Percentiles rank a stretch among this genome's conserved stretches.
phyloP scores from a whole-genome alignment of 805 yeast species.

The Schwanniomyces polymorphus region DNA sequence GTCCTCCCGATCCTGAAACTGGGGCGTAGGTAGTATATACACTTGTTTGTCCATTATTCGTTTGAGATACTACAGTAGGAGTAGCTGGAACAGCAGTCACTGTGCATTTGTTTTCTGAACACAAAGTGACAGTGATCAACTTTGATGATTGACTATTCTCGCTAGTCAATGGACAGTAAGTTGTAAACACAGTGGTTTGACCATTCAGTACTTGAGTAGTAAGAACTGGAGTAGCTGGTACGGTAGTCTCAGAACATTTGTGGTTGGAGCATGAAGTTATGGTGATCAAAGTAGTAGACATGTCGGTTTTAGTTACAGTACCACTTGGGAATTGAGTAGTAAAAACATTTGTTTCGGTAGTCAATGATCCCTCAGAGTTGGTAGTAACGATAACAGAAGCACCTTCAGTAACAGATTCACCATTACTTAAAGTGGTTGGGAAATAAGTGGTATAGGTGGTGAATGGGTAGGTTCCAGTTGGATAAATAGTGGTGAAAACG shows the following conservation, averaged over 20 bases:
- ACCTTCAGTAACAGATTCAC: slow-evolving; percentile 11
- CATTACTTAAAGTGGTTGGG: slow-evolving; percentile 8
- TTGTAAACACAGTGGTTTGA: slow-evolving; percentile 31
- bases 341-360: slow-evolving; percentile 9
- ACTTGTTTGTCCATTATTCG: slow-evolving; percentile 17
- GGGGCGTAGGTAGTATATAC: slow-evolving; percentile 23
- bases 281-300: neutral
- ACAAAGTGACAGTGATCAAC: slow-evolving; percentile 16
- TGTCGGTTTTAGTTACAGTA: neutral
- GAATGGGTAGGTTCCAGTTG: slow-evolving; percentile 5
- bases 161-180: slow-evolving; percentile 32
- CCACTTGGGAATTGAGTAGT: neutral
- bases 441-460: slow-evolving; percentile 3
- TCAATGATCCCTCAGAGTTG: slow-evolving; percentile 12
- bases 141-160: slow-evolving; percentile 15
- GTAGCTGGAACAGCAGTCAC: slow-evolving; percentile 15
- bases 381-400: slow-evolving; percentile 16
- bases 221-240: slow-evolving; percentile 26
- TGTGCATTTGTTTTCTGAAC: slow-evolving; percentile 15
- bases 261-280: neutral
- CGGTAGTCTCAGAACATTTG: slow-evolving; percentile 13
- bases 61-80: no score
- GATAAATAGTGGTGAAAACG: neutral
- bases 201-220: slow-evolving; percentile 25
- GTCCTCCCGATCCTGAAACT: no score